Evolutionary conservation across 768 basidiomycete genomes (phyloP).

Genomic region (Boletus bicolor): DNA sequence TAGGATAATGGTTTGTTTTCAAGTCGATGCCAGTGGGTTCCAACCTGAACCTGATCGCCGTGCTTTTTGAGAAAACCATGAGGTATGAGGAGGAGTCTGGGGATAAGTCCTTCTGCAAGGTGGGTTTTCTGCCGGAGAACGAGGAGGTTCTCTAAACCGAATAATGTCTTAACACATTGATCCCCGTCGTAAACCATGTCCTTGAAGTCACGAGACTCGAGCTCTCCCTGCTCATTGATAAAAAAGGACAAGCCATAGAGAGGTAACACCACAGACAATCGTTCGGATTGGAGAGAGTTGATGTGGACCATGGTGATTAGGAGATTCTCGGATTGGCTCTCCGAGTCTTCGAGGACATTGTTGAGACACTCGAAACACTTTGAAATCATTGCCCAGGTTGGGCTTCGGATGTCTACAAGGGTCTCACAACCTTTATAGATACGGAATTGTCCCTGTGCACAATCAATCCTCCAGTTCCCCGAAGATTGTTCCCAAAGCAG

Average conservation of each 20-base stretch:
- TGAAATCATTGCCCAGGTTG: slow-evolving; percentile 18
- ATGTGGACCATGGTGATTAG: slow-evolving; percentile 7
- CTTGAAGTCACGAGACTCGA: slow-evolving; percentile 39
- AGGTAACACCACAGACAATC: slow-evolving; percentile 30
- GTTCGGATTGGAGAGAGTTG: neutral
- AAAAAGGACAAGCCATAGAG: slow-evolving; percentile 38
- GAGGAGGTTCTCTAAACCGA: slow-evolving; percentile 37
- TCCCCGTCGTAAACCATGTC: slow-evolving; percentile 36
- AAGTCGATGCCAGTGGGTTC: no score
- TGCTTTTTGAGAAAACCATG: neutral
- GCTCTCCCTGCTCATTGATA: slow-evolving; percentile 19
- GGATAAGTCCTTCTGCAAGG: neutral
- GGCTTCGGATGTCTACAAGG: slow-evolving; percentile 22
- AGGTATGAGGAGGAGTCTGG: neutral
- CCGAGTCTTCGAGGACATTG: no score
- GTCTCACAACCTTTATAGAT: neutral
- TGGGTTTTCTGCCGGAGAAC: slow-evolving; percentile 14
- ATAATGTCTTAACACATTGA: slow-evolving; percentile 40
- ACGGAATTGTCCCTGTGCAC: neutral
- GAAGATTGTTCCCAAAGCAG: slow-evolving; percentile 17
- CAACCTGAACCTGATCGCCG: neutral
- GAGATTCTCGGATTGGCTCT: neutral
- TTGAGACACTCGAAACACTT: neutral
- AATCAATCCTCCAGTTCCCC: slow-evolving; percentile 20
- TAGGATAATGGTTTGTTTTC: neutral